These are phyloP conservation scores for Amylostereum areolatum DNA, from an alignment of 1,284 basidiomycete species.

Conservation along the genomic window DNA sequence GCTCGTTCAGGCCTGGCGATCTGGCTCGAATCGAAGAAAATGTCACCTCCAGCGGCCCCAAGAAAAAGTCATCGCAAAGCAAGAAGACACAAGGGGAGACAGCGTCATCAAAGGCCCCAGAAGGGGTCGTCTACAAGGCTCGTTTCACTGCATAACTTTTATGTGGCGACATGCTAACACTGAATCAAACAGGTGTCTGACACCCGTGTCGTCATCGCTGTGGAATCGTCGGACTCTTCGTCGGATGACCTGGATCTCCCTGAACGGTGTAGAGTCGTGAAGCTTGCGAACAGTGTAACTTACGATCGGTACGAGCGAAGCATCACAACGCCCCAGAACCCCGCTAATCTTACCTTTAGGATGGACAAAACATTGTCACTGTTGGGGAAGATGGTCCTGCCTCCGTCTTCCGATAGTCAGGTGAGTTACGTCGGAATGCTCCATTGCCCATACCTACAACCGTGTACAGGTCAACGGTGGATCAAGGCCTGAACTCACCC, in stretches of 20 bases:
- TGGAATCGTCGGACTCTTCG: slow-evolving; percentile 58
- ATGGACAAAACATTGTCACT: slow-evolving; percentile 78
- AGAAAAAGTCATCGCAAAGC: slow-evolving; percentile 36
- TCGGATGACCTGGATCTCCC: slow-evolving; percentile 74
- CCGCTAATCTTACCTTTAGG: slow-evolving; percentile 29
- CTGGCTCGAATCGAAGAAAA: slow-evolving; percentile 80
- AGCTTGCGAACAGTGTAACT: slow-evolving; percentile 88
- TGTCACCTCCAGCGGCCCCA: slow-evolving; percentile 28
- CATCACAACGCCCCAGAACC: neutral
- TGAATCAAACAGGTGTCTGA: slow-evolving; percentile 54
- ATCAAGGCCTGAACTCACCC: slow-evolving; percentile 35
- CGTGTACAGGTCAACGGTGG: slow-evolving; percentile 19
- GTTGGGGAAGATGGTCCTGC: slow-evolving; percentile 44
- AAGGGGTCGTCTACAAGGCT: slow-evolving; percentile 84
- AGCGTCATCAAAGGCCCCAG: slow-evolving; percentile 29
- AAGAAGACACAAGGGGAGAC: slow-evolving; percentile 34
- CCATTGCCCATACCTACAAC: neutral
- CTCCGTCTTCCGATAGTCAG: slow-evolving; percentile 20
- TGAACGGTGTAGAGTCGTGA: slow-evolving; percentile 77
- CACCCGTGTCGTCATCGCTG: slow-evolving; percentile 70
- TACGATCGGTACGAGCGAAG: slow-evolving; percentile 65
- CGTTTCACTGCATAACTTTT: slow-evolving; percentile 29
- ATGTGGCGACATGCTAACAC: slow-evolving; percentile 25
- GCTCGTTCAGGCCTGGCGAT: slow-evolving; percentile 46
- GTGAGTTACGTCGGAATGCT: slow-evolving; percentile 1